These are phyloP conservation scores for Mitragyna speciosa DNA, from an alignment of 257 asterid species.

Conservation along the genomic window DNA sequence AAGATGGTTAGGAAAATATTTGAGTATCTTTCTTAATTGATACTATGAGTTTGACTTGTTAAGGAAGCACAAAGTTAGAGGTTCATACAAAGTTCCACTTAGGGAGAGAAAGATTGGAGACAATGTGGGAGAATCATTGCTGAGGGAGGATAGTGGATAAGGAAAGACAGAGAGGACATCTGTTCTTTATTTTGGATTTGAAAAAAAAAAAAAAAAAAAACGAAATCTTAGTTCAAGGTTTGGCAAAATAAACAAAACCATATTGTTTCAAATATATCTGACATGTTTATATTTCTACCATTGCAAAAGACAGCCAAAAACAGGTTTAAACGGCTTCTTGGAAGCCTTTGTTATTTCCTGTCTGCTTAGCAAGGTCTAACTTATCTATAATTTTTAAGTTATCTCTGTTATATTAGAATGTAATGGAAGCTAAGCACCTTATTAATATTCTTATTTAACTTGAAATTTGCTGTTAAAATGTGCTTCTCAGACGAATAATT, in stretches of 20 bases:
- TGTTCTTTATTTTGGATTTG: background rate
- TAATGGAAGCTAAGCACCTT: background rate
- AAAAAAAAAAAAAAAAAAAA: too few species aligned
- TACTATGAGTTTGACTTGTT: too few species aligned
- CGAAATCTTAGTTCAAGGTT: too few species aligned
- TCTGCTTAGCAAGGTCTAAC: too few species aligned
- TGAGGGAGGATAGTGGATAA: background rate
- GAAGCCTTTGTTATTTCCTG: too few species aligned
- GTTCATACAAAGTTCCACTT: background rate
- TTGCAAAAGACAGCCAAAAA: too few species aligned
- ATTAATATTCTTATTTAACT: background rate
- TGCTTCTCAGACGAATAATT: constrained; percentile 63
- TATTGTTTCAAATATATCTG: too few species aligned
- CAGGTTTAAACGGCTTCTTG: too few species aligned
- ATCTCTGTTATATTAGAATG: background rate
- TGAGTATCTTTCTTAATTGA: background rate
- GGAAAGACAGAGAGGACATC: background rate
- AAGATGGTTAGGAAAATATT: background rate
- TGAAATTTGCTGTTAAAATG: constrained; percentile 12
- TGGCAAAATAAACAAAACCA: too few species aligned
- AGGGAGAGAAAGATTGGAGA: too few species aligned
- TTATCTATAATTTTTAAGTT: too few species aligned
- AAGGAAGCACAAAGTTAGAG: background rate
- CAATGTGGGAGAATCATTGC: background rate
- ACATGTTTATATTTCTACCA: too few species aligned